Evolutionary conservation across 2,329 filamentous ascomycete genomes (phyloP).

Genomic region (Aspergillus sp.): DNA sequence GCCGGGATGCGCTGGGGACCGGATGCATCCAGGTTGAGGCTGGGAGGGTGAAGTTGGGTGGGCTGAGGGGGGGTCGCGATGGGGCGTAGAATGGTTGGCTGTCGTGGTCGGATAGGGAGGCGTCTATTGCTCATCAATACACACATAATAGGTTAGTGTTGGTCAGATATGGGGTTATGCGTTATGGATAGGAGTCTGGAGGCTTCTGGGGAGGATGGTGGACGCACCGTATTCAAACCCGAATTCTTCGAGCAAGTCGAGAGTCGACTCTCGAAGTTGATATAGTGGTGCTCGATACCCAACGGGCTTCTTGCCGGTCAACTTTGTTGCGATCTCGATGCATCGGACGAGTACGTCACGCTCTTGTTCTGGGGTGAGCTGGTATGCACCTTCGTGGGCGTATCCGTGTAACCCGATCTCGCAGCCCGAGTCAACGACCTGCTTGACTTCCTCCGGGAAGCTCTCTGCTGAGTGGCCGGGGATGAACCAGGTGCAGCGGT

Average conservation of each 20-base stretch:
- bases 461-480: constrained; percentile 60
- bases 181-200: background rate
- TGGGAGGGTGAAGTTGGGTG: constrained; percentile 44
- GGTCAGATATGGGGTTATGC: background rate
- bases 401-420: constrained; percentile 60
- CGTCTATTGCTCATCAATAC: constrained; percentile 25
- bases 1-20: constrained; percentile 21
- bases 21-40: constrained; percentile 49
- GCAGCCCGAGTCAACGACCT: constrained; percentile 53
- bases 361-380: constrained; percentile 72
- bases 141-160: too few relatives aligned
- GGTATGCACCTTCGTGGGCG: constrained; percentile 68
- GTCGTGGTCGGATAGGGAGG: constrained; percentile 45
- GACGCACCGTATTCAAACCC: constrained; percentile 42
- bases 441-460: constrained; percentile 52
- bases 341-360: constrained; percentile 72
- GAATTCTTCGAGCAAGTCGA: constrained; percentile 42
- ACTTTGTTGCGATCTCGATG: constrained; percentile 67
- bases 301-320: constrained; percentile 67
- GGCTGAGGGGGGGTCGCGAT: constrained; percentile 33
- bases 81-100: constrained; percentile 43
- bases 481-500: constrained; percentile 60
- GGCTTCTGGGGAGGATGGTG: too few relatives aligned
- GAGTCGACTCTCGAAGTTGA: constrained; percentile 39
- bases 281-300: constrained; percentile 41